Evolutionary conservation across 805 yeast genomes (phyloP), one percentile per base, ranked within the genome.

Genomic region (Phaffomyces opuntiae): DNA sequence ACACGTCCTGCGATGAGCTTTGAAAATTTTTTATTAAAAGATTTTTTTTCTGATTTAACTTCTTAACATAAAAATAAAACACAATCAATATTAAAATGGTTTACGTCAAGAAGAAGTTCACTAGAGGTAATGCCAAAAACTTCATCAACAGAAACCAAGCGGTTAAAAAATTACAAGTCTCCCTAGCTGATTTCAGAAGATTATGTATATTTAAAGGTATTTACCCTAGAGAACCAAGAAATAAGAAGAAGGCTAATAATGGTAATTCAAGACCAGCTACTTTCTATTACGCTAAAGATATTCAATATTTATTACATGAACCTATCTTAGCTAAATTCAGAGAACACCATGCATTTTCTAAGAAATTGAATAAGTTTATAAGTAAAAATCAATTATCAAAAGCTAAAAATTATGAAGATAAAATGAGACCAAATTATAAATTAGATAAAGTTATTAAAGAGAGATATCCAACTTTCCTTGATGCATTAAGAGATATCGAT

Each of bases 251-350:
- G 74, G 96, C 97, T 49, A 91, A 89, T 68, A 93, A 88, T 68
- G 98, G 99, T 21, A 86, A 96, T n/a, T 87, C 97, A 8, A 95
- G 95, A 25, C 96, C 96, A 40, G 84, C 85, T 24, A 93, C 99
- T 4, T 95, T 93, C 64, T 93, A 93, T 69, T 91, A 89, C 65
- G 66, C 83, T 52, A 93, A 89, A 67, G 99, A 93, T 65, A 93
- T 93, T 53, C 96, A 90, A 67, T 93, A 91, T 65, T 72, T 93
- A 56, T 70, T 88, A 72, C 99, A 93, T 65, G 99, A 93, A 70
- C 98, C 98, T 5, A 85, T 93, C 25, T 73, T 93, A 57, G 77
- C 75, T 50, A 89, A 87, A 67, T 93, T 93, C 68, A 80, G 99
- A 69, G 96, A 90, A 49, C 98, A 93, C 69, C 93, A 93, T 73